Evolutionary conservation across 768 basidiomycete genomes (phyloP).

Genomic region (Boletus subparvulus): DNA sequence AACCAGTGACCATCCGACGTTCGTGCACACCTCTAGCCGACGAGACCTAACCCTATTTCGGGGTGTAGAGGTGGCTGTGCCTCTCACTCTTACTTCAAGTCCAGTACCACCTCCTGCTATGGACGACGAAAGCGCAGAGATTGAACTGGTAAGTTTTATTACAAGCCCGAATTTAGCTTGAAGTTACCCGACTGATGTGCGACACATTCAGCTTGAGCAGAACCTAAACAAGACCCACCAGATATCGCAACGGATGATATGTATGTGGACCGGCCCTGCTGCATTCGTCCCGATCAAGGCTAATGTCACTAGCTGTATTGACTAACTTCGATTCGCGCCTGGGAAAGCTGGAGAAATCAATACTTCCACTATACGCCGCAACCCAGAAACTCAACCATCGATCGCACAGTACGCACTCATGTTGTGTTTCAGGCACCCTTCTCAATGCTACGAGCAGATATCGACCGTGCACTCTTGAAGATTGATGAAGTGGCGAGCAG

Average conservation of each 20-base stretch:
- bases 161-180: not conserved
- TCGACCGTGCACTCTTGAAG: slow-evolving; percentile 73
- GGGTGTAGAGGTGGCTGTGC: not conserved
- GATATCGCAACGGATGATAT: slow-evolving; percentile 83
- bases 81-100: not conserved
- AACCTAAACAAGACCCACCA: slow-evolving; percentile 84
- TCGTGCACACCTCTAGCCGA: no score
- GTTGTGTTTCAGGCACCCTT: not conserved
- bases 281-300: not conserved
- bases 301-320: slow-evolving; percentile 63
- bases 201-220: slow-evolving; percentile 64
- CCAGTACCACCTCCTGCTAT: not conserved
- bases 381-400: slow-evolving; percentile 74
- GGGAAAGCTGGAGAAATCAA: slow-evolving; percentile 82
- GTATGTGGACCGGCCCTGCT: slow-evolving; percentile 45
- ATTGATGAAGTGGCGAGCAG: slow-evolving; percentile 78
- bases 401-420: slow-evolving; percentile 57
- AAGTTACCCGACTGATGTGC: not conserved
- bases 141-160: slow-evolving; percentile 17
- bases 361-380: slow-evolving; percentile 76
- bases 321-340: slow-evolving; percentile 82
- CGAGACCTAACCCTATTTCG: no score
- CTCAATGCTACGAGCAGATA: slow-evolving; percentile 49
- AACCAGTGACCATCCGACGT: no score
- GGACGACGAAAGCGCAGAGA: slow-evolving; percentile 31